Base-by-base conservation (phyloP, 352 stramenopile species). In the Aphanomyces cochlioides region DNA sequence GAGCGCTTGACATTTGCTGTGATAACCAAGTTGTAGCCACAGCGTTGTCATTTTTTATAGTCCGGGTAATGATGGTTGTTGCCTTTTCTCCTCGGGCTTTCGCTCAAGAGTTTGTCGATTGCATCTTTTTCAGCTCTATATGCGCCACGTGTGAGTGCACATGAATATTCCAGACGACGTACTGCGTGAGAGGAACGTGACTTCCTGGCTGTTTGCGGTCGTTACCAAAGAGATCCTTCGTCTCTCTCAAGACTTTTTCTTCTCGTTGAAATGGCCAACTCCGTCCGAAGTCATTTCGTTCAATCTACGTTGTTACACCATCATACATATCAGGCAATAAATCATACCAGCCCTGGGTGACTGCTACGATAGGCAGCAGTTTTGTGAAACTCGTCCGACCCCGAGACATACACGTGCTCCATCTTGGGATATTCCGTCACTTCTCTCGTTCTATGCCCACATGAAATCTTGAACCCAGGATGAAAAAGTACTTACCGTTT, bases 221-320 rank as follows among this genome's bases (percentile, higher is more conserved):
- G 21, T 70, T 70, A 4, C 64, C 64, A 63, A 70, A 70, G 12
- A 70, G 39, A 36, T 70, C 64, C 36, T 70, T 70, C 7, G 64
- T 43, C 39, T 70, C 43, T 5, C 34, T 47, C 40, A 70, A 43
- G 5, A 37, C 64, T 19, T 54, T 56, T 34, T 70, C 64, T 63
- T 70, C 64, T 3, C 64, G 47, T 15, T 70, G 43, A 61, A 70
- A 70, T 7, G 47, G 53, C 64, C 64, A 70, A 53, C 54, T 64
- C 8, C 64, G 64, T 34, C 43, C 64, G 5, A 38, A 54, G 6
- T 70, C 64, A 10, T 21, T 60, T 10, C 54, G 10, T 15, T 54
- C 64, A 19, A 28, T 47, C 64, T 70, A 61, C 36, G 21, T 7
- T n/a, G 43, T 3, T 8, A 67, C 12, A 37, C 3, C 2, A 57